Conservation (phyloP, 495 filamentous ascomycete species). For the Letharia columbiana region DNA sequence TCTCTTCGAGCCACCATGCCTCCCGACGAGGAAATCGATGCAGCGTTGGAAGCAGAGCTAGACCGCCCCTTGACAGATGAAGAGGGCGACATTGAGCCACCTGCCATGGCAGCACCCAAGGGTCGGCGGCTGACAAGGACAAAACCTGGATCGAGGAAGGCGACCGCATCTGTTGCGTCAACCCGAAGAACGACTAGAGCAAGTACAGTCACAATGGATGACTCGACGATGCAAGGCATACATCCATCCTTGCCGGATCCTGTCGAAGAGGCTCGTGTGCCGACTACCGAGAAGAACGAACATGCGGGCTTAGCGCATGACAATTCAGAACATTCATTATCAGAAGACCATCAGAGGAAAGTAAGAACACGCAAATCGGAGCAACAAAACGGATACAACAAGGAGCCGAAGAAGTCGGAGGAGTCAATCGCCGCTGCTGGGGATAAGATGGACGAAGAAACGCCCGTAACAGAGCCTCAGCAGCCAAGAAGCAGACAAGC, state of each 20-base stretch:
- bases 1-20: slow-evolving; percentile 34
- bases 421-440: not conserved
- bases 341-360: not conserved
- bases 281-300: not conserved
- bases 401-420: slow-evolving; percentile 4
- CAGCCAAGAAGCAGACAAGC: slow-evolving; percentile 9
- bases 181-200: slow-evolving; percentile 24
- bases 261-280: not conserved
- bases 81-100: slow-evolving; percentile 30
- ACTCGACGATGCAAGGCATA: not conserved
- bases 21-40: slow-evolving; percentile 61
- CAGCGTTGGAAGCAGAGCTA: slow-evolving; percentile 57
- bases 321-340: not conserved
- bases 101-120: slow-evolving; percentile 13
- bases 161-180: slow-evolving; percentile 22
- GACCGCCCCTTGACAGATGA: slow-evolving; percentile 51
- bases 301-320: not conserved
- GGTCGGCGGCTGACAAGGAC: slow-evolving; percentile 26
- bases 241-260: not conserved
- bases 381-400: not conserved
- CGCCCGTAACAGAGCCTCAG: not conserved
- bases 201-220: slow-evolving; percentile 15
- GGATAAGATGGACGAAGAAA: slow-evolving; percentile 1
- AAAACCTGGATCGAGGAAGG: slow-evolving; percentile 22
- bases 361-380: slow-evolving; percentile 1